Evolutionary conservation across 768 basidiomycete species (phyloP).

Genomic region (Pleurotus tuber-regium): DNA sequence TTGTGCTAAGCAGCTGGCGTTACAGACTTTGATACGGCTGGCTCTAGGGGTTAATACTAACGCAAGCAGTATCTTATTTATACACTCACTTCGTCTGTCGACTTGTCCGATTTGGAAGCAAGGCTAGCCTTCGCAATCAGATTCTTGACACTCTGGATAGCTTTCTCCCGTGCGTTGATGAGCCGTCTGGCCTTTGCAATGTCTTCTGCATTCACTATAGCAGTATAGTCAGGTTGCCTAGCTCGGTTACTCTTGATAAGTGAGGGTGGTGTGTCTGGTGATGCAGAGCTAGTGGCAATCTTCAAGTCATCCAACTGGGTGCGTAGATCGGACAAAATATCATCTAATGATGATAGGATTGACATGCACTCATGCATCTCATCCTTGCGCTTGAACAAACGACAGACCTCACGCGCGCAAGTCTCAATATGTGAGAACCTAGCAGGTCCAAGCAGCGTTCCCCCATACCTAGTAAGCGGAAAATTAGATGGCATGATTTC

Average conservation of each 20-base stretch:
- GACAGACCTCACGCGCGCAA: constrained; percentile 73
- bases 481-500: background rate
- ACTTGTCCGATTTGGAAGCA: no score
- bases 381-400: constrained; percentile 61
- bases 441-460: constrained; percentile 73
- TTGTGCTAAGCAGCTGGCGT: no score
- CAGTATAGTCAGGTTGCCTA: constrained; percentile 46
- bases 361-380: constrained; percentile 63
- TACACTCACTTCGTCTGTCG: no score
- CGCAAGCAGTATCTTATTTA: no score
- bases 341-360: constrained; percentile 59
- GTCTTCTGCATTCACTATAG: constrained; percentile 40
- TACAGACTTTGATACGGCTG: no score
- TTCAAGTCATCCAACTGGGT: constrained; percentile 32
- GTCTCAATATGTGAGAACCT: constrained; percentile 78
- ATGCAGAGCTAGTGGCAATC: constrained; percentile 3
- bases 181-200: constrained; percentile 64
- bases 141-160: constrained; percentile 59
- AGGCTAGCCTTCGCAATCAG: constrained; percentile 49
- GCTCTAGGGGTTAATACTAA: no score
- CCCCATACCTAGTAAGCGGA: constrained; percentile 61
- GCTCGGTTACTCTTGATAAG: constrained; percentile 3
- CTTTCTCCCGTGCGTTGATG: constrained; percentile 65
- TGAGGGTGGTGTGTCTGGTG: background rate
- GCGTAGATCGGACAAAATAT: constrained; percentile 55